A percentile compares a stretch with the other conserved stretches of the same genome.
These are phyloP conservation scores for Colletotrichum sp. DNA, from an alignment of 2,329 filamentous ascomycete genomes.

Conservation along the genomic window DNA sequence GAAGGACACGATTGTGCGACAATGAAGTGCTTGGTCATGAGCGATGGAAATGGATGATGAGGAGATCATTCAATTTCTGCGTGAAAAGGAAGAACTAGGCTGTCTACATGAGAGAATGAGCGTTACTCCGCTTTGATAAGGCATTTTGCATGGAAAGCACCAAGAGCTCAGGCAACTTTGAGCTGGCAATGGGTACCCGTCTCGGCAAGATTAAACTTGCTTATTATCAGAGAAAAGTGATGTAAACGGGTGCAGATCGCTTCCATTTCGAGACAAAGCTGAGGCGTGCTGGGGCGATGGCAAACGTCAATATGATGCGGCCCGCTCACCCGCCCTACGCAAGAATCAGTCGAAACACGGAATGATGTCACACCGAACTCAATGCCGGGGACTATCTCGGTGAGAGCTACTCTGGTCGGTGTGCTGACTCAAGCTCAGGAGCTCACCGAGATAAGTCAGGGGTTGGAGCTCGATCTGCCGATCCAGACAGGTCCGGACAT, in stretches of 20 bases:
- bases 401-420: not conserved
- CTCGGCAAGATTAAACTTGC: constrained; percentile 13
- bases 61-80: not conserved
- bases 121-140: not conserved
- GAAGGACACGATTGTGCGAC: not conserved
- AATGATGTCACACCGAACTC: constrained; percentile 14
- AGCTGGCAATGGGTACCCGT: not conserved
- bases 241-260: constrained; percentile 13
- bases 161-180: not conserved
- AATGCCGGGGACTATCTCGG: not conserved
- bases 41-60: not conserved
- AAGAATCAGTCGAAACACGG: constrained; percentile 5
- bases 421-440: not conserved
- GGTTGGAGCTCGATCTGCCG: not conserved
- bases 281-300: constrained; percentile 4
- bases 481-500: not conserved
- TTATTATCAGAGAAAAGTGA: not conserved
- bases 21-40: not conserved
- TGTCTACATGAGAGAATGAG: not conserved
- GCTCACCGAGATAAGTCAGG: not conserved
- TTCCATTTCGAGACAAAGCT: not conserved
- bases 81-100: not conserved
- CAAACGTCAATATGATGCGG: constrained; percentile 19
- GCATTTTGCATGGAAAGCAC: not conserved
- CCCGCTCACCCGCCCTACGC: not conserved